phyloP scores from a whole-genome alignment of 2,329 filamentous ascomycete genomes.

The Monilinia aucupariae region DNA sequence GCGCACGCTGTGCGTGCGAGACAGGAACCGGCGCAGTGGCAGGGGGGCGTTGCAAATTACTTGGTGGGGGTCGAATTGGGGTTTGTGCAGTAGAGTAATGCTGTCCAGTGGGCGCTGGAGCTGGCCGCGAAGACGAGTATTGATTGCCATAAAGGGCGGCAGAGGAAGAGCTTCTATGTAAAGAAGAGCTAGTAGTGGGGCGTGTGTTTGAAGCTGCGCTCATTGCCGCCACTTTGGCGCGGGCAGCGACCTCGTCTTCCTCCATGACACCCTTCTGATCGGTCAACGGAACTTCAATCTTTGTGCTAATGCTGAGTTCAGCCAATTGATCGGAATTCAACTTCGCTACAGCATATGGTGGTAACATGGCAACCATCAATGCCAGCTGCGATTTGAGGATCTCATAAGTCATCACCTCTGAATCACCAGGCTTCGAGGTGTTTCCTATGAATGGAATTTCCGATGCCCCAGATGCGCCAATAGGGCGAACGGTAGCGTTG shows the following conservation, averaged over 20 bases:
- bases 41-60: slow-evolving; percentile 30
- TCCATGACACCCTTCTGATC: slow-evolving; percentile 49
- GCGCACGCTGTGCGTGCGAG: slow-evolving; percentile 23
- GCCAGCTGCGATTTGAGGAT: slow-evolving; percentile 48
- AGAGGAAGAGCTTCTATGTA: slow-evolving; percentile 28
- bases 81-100: slow-evolving; percentile 25
- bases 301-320: slow-evolving; percentile 48
- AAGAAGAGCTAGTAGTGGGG: slow-evolving; percentile 22
- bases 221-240: slow-evolving; percentile 30
- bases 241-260: slow-evolving; percentile 42
- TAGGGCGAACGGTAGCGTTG: slow-evolving; percentile 55
- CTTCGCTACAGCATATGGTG: slow-evolving; percentile 53
- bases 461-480: slow-evolving; percentile 59
- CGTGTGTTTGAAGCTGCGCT: slow-evolving; percentile 23
- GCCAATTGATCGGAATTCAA: slow-evolving; percentile 50
- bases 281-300: slow-evolving; percentile 44
- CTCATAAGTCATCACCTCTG: slow-evolving; percentile 48
- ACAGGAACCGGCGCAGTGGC: slow-evolving; percentile 30
- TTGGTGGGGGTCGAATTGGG: slow-evolving; percentile 29
- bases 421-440: slow-evolving; percentile 57
- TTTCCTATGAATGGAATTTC: slow-evolving; percentile 50
- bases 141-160: slow-evolving; percentile 34
- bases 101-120: slow-evolving; percentile 13
- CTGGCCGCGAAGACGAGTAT: slow-evolving; percentile 29
- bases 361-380: slow-evolving; percentile 47